These are phyloP conservation scores for Phaffia rhodozyma DNA, from an alignment of 1,284 basidiomycete genomes.

Conservation along the genomic window DNA sequence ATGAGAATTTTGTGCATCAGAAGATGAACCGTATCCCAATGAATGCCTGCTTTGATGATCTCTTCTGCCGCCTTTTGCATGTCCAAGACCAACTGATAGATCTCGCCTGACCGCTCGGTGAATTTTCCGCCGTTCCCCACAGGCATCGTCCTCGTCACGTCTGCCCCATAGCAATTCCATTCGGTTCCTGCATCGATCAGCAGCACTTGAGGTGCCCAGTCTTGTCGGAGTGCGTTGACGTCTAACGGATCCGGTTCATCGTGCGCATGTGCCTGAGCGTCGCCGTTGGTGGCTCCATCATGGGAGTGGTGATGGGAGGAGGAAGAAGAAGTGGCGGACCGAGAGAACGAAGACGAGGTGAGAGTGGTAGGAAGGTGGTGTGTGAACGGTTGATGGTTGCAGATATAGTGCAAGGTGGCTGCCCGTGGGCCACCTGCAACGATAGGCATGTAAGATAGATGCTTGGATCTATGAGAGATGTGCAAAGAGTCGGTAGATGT, in stretches of 20 bases:
- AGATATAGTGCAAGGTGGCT: constrained; percentile 80
- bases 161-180: constrained; percentile 54
- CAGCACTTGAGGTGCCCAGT: constrained; percentile 55
- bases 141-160: constrained; percentile 36
- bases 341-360: not conserved
- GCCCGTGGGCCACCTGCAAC: constrained; percentile 71
- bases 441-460: constrained; percentile 81
- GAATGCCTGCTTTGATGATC: constrained; percentile 54
- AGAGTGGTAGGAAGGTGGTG: constrained; percentile 4
- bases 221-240: constrained; percentile 22
- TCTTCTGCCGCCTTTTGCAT: constrained; percentile 74
- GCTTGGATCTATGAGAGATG: constrained; percentile 47
- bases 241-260: constrained; percentile 22
- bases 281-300: constrained; percentile 38
- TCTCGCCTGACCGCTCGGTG: constrained; percentile 58
- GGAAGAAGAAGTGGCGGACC: constrained; percentile 25
- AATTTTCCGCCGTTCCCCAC: constrained; percentile 80
- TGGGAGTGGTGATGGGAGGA: not conserved
- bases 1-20: constrained; percentile 66
- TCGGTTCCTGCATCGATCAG: constrained; percentile 88
- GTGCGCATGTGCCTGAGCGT: constrained; percentile 33
- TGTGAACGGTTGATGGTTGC: constrained; percentile 44
- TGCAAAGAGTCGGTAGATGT: not conserved
- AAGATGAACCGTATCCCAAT: constrained; percentile 76
- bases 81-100: constrained; percentile 70